A percentile compares a stretch with the other conserved stretches of the same genome.
Conservation (phyloP, 176 grass and related monocot genomes). For the Echinochloa phyllopogon region DNA sequence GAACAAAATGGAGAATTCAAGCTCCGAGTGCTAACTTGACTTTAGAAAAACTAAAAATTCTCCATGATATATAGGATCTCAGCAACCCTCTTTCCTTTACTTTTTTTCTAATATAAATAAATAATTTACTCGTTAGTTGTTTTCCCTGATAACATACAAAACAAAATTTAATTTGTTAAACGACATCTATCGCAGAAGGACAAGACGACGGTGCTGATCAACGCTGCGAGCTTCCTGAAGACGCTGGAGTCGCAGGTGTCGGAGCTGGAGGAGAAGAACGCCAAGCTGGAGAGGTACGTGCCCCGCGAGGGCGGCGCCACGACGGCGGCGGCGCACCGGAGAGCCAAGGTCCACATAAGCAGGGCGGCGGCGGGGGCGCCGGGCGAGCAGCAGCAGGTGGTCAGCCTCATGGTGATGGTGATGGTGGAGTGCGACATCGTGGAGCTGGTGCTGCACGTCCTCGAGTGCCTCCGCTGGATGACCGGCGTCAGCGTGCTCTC, state of each 20-base stretch:
- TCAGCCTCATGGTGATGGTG: constrained; percentile 65
- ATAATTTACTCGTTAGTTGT: neutral
- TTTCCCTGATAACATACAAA: neutral
- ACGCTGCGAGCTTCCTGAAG: constrained; percentile 70
- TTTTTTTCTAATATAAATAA: neutral
- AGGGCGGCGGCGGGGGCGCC: constrained; percentile 20
- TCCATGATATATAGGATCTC: neutral
- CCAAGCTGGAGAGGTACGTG: constrained; percentile 68
- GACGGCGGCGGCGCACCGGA: constrained; percentile 13
- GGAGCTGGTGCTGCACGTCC: constrained; percentile 72
- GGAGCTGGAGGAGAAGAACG: constrained; percentile 86
- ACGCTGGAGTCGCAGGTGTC: constrained; percentile 63
- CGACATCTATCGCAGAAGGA: constrained; percentile 81
- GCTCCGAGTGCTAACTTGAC: too few relatives aligned
- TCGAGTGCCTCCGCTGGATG: constrained; percentile 70
- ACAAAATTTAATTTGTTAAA: too few relatives aligned
- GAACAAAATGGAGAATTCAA: too few relatives aligned
- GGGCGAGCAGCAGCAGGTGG: constrained; percentile 47
- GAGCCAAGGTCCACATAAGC: constrained; percentile 60
- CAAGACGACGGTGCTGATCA: constrained; percentile 84
- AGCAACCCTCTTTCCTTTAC: neutral
- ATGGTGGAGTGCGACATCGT: constrained; percentile 80
- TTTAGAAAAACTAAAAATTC: neutral
- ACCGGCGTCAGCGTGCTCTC: constrained; percentile 52
- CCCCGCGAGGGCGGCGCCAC: neutral